These are phyloP conservation scores for Actinomortierella ambigua DNA, from an alignment of 371 early-diverging fungal genomes.

Conservation along the genomic window DNA sequence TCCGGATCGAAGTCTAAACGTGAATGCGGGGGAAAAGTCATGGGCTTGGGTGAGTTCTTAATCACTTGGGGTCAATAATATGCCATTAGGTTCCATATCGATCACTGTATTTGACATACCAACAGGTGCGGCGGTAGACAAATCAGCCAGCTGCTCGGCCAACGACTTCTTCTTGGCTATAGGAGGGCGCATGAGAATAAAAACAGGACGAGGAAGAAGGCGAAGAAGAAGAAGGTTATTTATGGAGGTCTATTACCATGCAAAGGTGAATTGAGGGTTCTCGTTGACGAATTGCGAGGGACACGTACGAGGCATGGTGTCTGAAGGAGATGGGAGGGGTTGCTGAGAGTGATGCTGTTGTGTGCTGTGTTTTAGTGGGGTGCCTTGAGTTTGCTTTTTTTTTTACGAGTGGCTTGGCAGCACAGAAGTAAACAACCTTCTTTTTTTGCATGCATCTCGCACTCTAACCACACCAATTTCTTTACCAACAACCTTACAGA, in stretches of 20 bases:
- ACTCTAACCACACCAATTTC: background rate
- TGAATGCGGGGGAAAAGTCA: background rate
- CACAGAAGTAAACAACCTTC: constrained; percentile 8
- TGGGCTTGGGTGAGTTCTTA: background rate
- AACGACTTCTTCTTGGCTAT: constrained; percentile 58
- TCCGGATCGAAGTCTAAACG: constrained; percentile 65
- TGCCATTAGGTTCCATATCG: background rate
- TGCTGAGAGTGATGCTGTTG: background rate
- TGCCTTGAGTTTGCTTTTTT: constrained; percentile 14
- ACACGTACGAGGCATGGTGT: background rate
- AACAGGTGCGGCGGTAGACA: constrained; percentile 70
- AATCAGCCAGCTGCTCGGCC: constrained; percentile 71
- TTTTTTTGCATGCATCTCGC: constrained; percentile 2
- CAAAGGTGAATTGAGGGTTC: background rate
- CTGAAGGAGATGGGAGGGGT: background rate
- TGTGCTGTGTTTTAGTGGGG: constrained; percentile 1
- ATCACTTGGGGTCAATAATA: background rate
- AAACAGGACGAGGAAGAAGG: background rate
- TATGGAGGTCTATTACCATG: background rate
- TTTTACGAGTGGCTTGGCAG: constrained; percentile 6
- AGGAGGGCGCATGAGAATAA: too few species aligned
- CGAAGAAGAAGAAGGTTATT: background rate
- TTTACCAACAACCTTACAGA: constrained; percentile 3
- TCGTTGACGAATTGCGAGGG: background rate
- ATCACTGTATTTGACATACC: constrained; percentile 50